Conservation (phyloP, 768 basidiomycete species). For the Phylloporus rhodoxanthus region DNA sequence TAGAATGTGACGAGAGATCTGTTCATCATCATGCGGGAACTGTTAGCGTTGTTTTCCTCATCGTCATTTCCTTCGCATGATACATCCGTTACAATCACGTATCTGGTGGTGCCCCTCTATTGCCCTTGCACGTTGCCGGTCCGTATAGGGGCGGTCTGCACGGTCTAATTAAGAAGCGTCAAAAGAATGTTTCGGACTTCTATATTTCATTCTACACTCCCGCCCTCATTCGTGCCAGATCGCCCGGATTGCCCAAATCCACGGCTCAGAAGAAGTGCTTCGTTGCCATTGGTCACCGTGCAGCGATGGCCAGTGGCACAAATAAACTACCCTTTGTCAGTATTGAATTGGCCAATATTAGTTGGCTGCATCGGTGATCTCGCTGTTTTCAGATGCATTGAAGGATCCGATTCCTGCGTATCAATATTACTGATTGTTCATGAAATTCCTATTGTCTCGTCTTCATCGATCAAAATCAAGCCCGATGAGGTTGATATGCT, state of each 20-base stretch:
- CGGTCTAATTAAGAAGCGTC: neutral
- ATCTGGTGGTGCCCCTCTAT: neutral
- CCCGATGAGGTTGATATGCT: no score
- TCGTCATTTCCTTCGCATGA: neutral
- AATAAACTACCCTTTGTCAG: neutral
- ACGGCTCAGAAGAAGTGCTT: neutral
- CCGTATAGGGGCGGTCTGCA: neutral
- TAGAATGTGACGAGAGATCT: neutral
- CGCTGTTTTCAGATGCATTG: neutral
- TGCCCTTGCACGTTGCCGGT: neutral
- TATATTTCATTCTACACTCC: neutral
- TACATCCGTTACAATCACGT: neutral
- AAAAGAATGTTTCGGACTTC: neutral
- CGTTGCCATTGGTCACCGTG: neutral
- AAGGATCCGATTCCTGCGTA: neutral
- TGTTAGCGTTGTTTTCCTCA: neutral
- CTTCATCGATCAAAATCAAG: no score
- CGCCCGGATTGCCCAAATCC: neutral
- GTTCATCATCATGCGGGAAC: neutral
- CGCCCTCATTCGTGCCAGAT: neutral
- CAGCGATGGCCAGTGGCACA: neutral
- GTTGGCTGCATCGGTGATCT: neutral
- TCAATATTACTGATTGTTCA: no score
- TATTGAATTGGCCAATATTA: neutral
- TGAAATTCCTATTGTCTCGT: no score